Evolutionary conservation across 176 grass and related monocot species (phyloP).

Genomic region (Eragrostis nindensis): DNA sequence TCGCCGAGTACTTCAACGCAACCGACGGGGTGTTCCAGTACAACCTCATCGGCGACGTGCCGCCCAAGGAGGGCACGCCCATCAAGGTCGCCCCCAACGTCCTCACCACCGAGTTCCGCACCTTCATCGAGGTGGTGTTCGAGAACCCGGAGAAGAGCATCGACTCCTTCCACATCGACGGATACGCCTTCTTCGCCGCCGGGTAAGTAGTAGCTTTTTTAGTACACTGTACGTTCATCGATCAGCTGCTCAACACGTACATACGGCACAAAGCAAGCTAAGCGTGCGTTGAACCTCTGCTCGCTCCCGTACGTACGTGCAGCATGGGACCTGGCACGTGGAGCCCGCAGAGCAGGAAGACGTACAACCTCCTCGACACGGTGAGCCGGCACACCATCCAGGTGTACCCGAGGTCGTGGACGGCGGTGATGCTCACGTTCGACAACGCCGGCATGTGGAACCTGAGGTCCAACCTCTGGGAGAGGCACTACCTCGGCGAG

Average conservation of each 20-base stretch:
- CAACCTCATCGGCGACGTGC: slow-evolving; percentile 74
- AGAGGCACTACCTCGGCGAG: slow-evolving; percentile 77
- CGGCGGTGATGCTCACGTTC: slow-evolving; percentile 91
- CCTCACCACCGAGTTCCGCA: slow-evolving; percentile 66
- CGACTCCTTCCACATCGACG: slow-evolving; percentile 76
- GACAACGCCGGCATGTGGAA: slow-evolving; percentile 99
- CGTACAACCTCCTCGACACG: slow-evolving; percentile 90
- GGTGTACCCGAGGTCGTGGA: slow-evolving; percentile 95
- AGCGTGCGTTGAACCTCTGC: too few relatives aligned
- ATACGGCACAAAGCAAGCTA: too few relatives aligned
- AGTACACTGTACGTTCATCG: too few relatives aligned
- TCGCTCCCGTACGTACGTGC: background rate
- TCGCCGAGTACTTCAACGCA: slow-evolving; percentile 88
- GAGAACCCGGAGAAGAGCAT: slow-evolving; percentile 90
- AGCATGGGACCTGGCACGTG: slow-evolving; percentile 89
- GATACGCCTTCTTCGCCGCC: slow-evolving; percentile 88
- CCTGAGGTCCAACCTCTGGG: slow-evolving; percentile 77
- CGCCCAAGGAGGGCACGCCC: slow-evolving; percentile 14
- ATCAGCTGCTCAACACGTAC: too few relatives aligned
- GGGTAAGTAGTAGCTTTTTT: slow-evolving; percentile 63
- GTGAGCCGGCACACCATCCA: slow-evolving; percentile 95
- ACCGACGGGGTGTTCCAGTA: slow-evolving; percentile 73
- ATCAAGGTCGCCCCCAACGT: slow-evolving; percentile 66
- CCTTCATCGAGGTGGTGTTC: slow-evolving; percentile 82
- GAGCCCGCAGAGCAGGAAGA: slow-evolving; percentile 41